A percentile compares a stretch with the other conserved stretches of the same genome.
Conservation (phyloP, 192 early-diverging fungal species). For the Linnemannia hyalina region DNA sequence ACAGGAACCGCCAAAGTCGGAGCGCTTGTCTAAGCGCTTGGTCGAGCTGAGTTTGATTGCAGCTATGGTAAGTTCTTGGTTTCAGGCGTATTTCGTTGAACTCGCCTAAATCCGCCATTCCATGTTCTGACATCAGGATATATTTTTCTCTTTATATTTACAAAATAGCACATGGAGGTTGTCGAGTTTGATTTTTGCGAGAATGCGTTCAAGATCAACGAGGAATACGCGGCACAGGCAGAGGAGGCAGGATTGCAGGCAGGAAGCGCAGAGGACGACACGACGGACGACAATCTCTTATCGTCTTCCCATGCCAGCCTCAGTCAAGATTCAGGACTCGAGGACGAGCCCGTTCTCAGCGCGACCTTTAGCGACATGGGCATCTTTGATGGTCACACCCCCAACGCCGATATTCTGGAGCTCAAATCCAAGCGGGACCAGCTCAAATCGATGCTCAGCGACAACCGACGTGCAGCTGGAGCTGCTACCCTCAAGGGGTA, state of each 20-base stretch:
- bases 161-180: slow-evolving; percentile 38
- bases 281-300: slow-evolving; percentile 37
- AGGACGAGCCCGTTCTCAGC: slow-evolving; percentile 28
- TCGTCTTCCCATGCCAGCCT: slow-evolving; percentile 39
- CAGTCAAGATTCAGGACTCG: slow-evolving; percentile 49
- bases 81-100: neutral
- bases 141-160: neutral
- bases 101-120: neutral
- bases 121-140: neutral
- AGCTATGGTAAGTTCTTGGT: slow-evolving; percentile 24
- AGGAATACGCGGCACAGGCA: slow-evolving; percentile 18
- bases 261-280: slow-evolving; percentile 26
- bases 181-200: slow-evolving; percentile 52
- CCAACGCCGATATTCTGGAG: slow-evolving; percentile 42
- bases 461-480: slow-evolving; percentile 16
- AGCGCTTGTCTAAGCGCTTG: slow-evolving; percentile 40
- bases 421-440: slow-evolving; percentile 51
- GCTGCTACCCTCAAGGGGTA: neutral
- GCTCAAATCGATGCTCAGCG: slow-evolving; percentile 39
- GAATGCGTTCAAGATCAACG: slow-evolving; percentile 51
- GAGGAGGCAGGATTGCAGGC: slow-evolving; percentile 3
- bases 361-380: slow-evolving; percentile 27
- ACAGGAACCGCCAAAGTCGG: slow-evolving; percentile 29
- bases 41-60: slow-evolving; percentile 48
- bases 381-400: slow-evolving; percentile 1